Conservation (phyloP, 345 rosid genomes). For the Salix udensis region DNA sequence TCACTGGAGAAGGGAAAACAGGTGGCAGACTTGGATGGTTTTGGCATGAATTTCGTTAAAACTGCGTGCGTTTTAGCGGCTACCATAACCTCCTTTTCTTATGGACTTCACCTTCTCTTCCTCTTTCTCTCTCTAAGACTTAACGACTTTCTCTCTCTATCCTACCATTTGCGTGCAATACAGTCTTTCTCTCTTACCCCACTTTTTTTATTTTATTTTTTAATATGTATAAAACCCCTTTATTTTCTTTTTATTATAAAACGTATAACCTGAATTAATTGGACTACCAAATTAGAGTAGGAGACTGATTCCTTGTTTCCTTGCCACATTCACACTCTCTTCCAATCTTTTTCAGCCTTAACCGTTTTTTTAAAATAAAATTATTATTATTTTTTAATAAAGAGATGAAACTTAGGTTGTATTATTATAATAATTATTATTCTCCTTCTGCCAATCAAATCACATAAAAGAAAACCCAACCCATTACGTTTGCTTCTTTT, state of each 20-base stretch:
- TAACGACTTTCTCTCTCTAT: constrained; percentile 1
- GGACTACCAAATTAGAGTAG: neutral
- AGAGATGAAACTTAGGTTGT: neutral
- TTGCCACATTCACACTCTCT: neutral
- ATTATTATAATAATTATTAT: too few relatives aligned
- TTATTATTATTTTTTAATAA: neutral
- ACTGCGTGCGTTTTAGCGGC: neutral
- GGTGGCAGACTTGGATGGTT: neutral
- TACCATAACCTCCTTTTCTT: neutral
- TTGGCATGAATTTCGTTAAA: neutral
- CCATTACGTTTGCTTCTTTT: neutral
- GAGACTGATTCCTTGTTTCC: neutral
- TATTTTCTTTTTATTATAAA: neutral
- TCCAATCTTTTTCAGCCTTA: neutral
- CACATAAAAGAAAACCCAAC: neutral
- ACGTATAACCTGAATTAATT: neutral
- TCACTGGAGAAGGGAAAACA: neutral
- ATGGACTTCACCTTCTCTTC: neutral
- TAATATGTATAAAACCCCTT: too few relatives aligned
- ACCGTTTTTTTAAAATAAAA: neutral
- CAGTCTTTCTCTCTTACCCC: neutral
- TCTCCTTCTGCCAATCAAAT: neutral
- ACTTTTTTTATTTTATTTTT: neutral
- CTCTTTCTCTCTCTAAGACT: neutral
- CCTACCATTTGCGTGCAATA: neutral